Base-by-base conservation (phyloP, 331 rosid species). In the Quercus tomentella region DNA sequence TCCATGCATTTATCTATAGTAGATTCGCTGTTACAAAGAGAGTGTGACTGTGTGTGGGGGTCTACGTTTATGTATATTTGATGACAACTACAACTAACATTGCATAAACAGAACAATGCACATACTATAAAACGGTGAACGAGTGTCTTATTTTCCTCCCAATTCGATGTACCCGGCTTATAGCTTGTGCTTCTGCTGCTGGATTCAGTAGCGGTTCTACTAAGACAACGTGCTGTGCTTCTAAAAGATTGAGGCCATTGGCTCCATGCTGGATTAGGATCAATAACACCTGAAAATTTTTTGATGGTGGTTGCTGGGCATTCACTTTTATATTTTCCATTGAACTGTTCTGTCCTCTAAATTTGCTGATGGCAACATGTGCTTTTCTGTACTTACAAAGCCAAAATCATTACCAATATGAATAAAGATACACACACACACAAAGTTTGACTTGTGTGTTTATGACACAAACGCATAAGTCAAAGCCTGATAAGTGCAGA, bases 111-210 rank as follows among this genome's bases (percentile, higher is more conserved):
- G 30, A 49, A 49, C 4, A 14, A 8, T 37, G 55, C 54, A 91
- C 94, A 65, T 89, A 95, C 99, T 37, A 90, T 80, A 80, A 95
- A 95, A 17, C 96, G 96, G 80, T 95, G 99, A 77, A 94, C 92
- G 16, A 93, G 89, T 57, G 97, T 95, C 85, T 79, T 86, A 11
- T 90, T 77, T 77, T 85, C 74, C 81, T 91, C 63, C 97, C 97
- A 4, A 93, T 93, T 21, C 99, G 97, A 82, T 93, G 99, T 11
- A 95, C 97, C 20, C 93, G 92, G 69, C 99, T 89, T 77, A 95
- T 93, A 56, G 99, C 98, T 86, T 95, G 98, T 71, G 98, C 97
- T 83, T 95, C 99, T 7, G 89, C 96, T 65, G 98, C 99, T 52
- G 98, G 99, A 86, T 95, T 95, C 70, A 95, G 98, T 49, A 95